Conservation (phyloP, 345 rosid species). For the Heritiera fomes region DNA sequence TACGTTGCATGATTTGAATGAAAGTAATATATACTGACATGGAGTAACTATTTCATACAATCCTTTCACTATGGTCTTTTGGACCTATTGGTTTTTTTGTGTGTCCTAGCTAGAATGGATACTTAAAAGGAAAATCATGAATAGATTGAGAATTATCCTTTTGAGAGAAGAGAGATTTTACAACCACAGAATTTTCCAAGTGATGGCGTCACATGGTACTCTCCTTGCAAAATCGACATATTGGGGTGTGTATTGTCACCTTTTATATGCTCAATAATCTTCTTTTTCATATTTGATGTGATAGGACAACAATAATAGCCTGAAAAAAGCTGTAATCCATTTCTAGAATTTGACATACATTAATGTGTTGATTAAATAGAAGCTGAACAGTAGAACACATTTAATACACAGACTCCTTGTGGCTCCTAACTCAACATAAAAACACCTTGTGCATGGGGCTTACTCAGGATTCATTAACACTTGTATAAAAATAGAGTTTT, state of each 20-base stretch:
- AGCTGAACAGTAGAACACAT: background rate
- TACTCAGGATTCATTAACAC: background rate
- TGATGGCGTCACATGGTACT: background rate
- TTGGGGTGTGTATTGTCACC: too few relatives aligned
- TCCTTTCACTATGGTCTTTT: too few relatives aligned
- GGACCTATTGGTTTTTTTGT: background rate
- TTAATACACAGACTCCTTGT: too few relatives aligned
- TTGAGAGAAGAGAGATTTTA: background rate
- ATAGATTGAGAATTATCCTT: background rate
- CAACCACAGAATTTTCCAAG: background rate
- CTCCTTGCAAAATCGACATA: too few relatives aligned
- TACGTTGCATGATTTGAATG: too few relatives aligned
- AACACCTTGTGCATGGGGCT: background rate
- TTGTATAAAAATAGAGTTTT: background rate
- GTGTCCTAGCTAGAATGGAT: background rate
- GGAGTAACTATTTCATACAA: too few relatives aligned
- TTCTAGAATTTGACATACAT: background rate
- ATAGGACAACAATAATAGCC: background rate
- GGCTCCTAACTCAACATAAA: too few relatives aligned
- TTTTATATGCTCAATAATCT: too few relatives aligned
- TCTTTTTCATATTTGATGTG: too few relatives aligned
- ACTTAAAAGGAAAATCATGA: background rate
- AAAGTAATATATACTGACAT: too few relatives aligned
- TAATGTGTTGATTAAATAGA: background rate
- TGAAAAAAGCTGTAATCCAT: background rate